Percentiles rank a stretch among this genome's conserved stretches.
phyloP scores from a whole-genome alignment of 2,329 filamentous ascomycete genomes.

The Alternaria hordeiaustralica region DNA sequence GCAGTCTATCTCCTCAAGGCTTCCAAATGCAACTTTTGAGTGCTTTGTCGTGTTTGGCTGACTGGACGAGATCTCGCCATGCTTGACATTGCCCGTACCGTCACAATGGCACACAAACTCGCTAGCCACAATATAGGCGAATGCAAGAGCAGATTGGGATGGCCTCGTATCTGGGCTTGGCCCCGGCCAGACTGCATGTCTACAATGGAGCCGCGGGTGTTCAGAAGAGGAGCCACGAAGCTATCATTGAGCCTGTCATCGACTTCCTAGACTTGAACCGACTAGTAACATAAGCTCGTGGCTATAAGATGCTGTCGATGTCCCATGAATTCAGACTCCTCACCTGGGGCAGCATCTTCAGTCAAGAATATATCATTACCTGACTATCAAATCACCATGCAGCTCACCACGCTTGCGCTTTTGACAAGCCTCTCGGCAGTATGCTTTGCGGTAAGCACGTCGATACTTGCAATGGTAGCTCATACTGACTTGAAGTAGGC shows the following conservation, averaged over 20 bases:
- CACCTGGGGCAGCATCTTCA: not conserved
- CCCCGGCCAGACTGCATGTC: conserved; percentile 2
- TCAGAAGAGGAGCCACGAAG: not conserved
- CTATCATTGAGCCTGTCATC: not conserved
- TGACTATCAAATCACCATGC: conserved; percentile 21
- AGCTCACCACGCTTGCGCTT: conserved; percentile 19
- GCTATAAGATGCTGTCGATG: conserved; percentile 14
- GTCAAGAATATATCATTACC: not conserved
- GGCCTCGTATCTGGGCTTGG: conserved; percentile 15
- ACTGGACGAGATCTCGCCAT: not conserved
- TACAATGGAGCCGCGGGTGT: conserved; percentile 5
- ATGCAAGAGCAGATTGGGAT: conserved; percentile 13
- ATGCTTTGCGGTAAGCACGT: conserved; percentile 28
- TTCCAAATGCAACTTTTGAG: not conserved
- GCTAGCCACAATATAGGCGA: conserved; percentile 15
- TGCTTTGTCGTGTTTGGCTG: not conserved
- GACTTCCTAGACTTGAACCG: not conserved
- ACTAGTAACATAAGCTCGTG: not conserved
- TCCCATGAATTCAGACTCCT: not conserved
- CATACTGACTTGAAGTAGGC: conserved; percentile 14
- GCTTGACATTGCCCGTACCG: not conserved
- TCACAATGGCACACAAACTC: not conserved
- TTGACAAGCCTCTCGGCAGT: conserved; percentile 17
- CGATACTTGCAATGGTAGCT: not conserved
- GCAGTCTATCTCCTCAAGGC: not conserved